Percentiles rank a stretch among this genome's conserved stretches.
These are phyloP conservation scores for Pistacia atlantica DNA, from an alignment of 345 rosid genomes.

Conservation along the genomic window DNA sequence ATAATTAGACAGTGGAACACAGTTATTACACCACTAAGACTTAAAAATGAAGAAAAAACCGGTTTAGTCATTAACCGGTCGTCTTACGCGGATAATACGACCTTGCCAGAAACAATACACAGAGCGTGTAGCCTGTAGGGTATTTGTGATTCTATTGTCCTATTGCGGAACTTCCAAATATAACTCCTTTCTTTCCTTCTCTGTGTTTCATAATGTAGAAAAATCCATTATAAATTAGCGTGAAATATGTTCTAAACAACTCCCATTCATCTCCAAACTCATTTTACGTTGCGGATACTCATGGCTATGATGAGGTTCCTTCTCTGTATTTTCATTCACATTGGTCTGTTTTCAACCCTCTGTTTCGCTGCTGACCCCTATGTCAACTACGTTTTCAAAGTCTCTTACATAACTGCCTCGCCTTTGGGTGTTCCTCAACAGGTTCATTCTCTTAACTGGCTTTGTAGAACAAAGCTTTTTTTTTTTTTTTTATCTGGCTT, in stretches of 20 bases:
- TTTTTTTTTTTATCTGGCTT: too few relatives aligned
- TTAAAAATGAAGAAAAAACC: neutral
- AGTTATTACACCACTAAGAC: too few relatives aligned
- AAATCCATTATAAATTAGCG: neutral
- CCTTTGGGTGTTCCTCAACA: slow-evolving; percentile 90
- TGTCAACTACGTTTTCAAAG: slow-evolving; percentile 48
- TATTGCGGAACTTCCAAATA: neutral
- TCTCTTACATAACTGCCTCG: slow-evolving; percentile 72
- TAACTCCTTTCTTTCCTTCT: neutral
- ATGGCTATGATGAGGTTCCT: slow-evolving; percentile 29
- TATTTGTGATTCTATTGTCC: neutral
- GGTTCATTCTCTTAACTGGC: slow-evolving; percentile 38
- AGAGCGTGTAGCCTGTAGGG: neutral
- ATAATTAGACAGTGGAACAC: too few relatives aligned
- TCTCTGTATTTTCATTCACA: slow-evolving; percentile 31
- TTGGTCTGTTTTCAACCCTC: slow-evolving; percentile 44
- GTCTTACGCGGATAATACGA: neutral
- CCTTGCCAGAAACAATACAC: neutral
- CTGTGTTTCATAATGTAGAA: neutral
- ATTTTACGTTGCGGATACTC: neutral
- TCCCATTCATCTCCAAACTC: neutral
- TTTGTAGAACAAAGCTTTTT: too few relatives aligned
- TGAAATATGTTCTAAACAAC: neutral
- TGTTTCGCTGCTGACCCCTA: slow-evolving; percentile 67
- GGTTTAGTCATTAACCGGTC: slow-evolving; percentile 11